Percentiles rank a stretch among this genome's conserved stretches.
phyloP scores from a whole-genome alignment of 2,329 filamentous ascomycete genomes.

The Fusarium papillatum region DNA sequence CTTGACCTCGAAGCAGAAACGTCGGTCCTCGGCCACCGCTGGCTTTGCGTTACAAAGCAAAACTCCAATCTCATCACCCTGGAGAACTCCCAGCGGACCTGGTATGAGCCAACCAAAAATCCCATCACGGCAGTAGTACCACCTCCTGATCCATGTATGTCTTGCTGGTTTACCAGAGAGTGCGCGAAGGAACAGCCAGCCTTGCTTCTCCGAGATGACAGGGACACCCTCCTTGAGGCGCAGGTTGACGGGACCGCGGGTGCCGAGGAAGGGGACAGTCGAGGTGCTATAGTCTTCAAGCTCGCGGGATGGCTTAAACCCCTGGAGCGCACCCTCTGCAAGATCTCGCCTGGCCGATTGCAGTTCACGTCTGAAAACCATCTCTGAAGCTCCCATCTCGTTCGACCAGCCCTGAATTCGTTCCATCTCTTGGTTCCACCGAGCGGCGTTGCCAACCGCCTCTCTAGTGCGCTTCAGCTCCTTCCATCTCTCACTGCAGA shows the following conservation, averaged over 20 bases:
- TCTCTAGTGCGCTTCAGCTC: constrained; percentile 84
- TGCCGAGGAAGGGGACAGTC: constrained; percentile 89
- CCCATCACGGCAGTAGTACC: constrained; percentile 96
- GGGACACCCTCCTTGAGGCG: constrained; percentile 66
- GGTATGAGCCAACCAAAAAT: constrained; percentile 97
- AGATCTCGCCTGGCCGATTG: constrained; percentile 84
- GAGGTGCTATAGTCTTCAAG: constrained; percentile 93
- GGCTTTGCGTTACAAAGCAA: constrained; percentile 93
- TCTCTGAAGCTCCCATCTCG: constrained; percentile 94
- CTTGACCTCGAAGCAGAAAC: constrained; percentile 99
- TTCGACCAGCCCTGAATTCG: constrained; percentile 92
- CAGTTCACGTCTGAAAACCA: constrained; percentile 85
- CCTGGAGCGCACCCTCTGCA: constrained; percentile 79
- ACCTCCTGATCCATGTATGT: constrained; percentile 90
- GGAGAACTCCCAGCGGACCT: constrained; percentile 87
- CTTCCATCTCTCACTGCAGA: constrained; percentile 90
- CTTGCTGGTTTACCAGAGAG: constrained; percentile 90
- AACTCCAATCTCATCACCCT: constrained; percentile 96
- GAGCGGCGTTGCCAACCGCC: constrained; percentile 72
- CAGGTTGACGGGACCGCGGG: constrained; percentile 74
- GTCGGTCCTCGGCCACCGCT: constrained; percentile 90
- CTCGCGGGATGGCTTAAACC: constrained; percentile 87
- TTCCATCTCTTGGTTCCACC: constrained; percentile 86
- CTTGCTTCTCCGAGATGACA: constrained; percentile 85
- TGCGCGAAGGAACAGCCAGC: constrained; percentile 90